phyloP scores from a whole-genome alignment of 371 early-diverging fungal genomes.

The Sporodiniella umbellata region DNA sequence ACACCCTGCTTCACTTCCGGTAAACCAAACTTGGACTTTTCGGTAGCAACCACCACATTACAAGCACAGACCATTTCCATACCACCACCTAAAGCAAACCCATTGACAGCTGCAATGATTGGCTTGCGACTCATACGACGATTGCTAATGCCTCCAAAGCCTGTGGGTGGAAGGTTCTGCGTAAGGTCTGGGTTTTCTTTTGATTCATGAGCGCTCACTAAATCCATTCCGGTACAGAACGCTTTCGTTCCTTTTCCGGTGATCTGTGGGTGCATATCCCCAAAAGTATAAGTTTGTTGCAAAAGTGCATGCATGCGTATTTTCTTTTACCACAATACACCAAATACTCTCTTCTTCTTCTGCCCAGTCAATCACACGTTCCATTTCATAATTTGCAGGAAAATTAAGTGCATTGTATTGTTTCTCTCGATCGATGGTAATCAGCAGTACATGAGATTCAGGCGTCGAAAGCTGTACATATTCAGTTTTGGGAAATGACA shows the following conservation, averaged over 20 bases:
- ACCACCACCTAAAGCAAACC: constrained; percentile 49
- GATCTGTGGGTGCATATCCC: constrained; percentile 24
- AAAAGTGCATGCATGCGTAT: neutral
- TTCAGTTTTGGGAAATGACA: constrained; percentile 33
- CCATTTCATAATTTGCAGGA: constrained; percentile 44
- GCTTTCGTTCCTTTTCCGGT: constrained; percentile 48
- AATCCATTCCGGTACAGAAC: constrained; percentile 51
- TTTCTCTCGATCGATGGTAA: constrained; percentile 47
- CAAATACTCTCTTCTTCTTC: constrained; percentile 40
- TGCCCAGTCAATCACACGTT: constrained; percentile 40
- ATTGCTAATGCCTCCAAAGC: constrained; percentile 47
- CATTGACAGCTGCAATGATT: constrained; percentile 53
- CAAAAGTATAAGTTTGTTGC: neutral
- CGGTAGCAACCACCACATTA: constrained; percentile 48
- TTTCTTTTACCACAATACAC: constrained; percentile 39
- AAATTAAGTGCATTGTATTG: constrained; percentile 40
- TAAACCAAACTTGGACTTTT: constrained; percentile 41
- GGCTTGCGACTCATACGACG: constrained; percentile 39
- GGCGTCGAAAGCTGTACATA: constrained; percentile 31
- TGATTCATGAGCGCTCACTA: constrained; percentile 31
- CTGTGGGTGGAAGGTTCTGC: constrained; percentile 29
- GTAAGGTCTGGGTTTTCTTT: neutral
- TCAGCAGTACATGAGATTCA: constrained; percentile 36
- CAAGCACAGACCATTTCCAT: constrained; percentile 43
- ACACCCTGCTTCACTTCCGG: constrained; percentile 52